Evolutionary conservation across 169 alveolate species (phyloP).

Genomic region (Cytauxzoon felis): DNA sequence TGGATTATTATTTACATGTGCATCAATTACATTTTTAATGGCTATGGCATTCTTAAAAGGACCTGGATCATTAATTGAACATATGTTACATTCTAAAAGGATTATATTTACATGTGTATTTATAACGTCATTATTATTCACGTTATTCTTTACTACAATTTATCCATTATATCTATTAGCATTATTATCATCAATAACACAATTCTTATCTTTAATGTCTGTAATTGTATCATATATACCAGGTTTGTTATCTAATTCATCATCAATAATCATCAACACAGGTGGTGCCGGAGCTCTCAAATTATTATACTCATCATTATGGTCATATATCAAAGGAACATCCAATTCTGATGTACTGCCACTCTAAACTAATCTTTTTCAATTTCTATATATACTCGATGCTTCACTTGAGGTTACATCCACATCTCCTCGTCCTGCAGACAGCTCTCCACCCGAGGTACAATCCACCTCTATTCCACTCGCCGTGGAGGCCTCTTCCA

Average conservation of each 20-base stretch:
- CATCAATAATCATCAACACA: background rate
- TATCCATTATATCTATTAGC: constrained; percentile 57
- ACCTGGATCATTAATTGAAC: constrained; percentile 39
- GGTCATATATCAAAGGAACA: constrained; percentile 52
- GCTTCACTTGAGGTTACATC: no score
- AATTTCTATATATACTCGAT: no score
- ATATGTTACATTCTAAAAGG: constrained; percentile 43
- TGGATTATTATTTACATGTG: constrained; percentile 60
- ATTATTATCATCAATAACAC: constrained; percentile 38
- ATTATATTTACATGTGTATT: constrained; percentile 44
- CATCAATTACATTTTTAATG: constrained; percentile 30
- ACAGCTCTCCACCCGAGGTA: no score
- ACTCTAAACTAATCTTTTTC: no score
- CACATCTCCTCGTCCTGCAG: no score
- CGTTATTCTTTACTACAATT: constrained; percentile 45
- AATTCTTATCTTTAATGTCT: constrained; percentile 34
- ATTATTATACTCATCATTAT: constrained; percentile 42
- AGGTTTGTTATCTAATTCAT: constrained; percentile 18
- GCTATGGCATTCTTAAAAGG: constrained; percentile 51
- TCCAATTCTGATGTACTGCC: constrained; percentile 26
- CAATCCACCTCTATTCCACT: no score
- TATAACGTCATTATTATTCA: constrained; percentile 20
- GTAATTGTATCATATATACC: constrained; percentile 58
- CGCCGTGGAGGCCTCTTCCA: no score
- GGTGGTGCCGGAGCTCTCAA: constrained; percentile 69